Base-by-base conservation (phyloP, 2,329 filamentous ascomycete genomes). In the Monosporascus sp. region DNA sequence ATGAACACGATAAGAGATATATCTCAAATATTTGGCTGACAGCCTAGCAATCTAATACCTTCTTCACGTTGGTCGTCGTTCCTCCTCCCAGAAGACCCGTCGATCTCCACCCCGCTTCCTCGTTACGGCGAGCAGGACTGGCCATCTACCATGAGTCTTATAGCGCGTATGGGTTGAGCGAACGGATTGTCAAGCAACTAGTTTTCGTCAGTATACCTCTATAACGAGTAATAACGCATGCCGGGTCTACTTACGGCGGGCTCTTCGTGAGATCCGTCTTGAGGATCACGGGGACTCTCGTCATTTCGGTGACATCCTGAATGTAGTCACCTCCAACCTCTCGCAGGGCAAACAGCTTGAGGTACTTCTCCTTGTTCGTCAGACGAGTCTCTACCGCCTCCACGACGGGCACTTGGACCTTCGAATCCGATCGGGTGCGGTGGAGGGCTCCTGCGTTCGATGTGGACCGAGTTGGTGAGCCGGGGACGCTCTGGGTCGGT, bases 251-350 rank as follows among this genome's bases (percentile, higher is more conserved):
- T 85, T 88, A 99, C 92, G 94, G 94, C 75, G 94, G 94, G 77
- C 93, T 97, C 89, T 99, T 99, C 75, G 81, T 90, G 66, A 99
- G 82, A 75, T 99, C 94, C 60, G 94, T 97, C 85, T 96, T 97
- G 66, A 99, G 76, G 70, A 99, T 96, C 61, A 99, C 89, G n/a
- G 94, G 94, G 56, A 99, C 89, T 62, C 93, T 83, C 44, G 90
- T 93, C 92, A 99, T 97, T 79, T 99, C 94, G 53, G 87, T 92
- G 60, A 99, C 91, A 71, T 99, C 94, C 75, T 99, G 94, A 66
- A 99, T 97, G 76, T 95, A 95, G 64, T 97, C 89, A 60, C 93
- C 93, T 62, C 89, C 88, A 73, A 96, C 89, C 71, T 99, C 93
- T 50, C 94, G 83, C 62, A 99, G 79, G 63, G 86, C 85, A 77